Evolutionary conservation across 176 grass and related monocot species (phyloP).

Genomic region (Puccinellia tenuiflora): DNA sequence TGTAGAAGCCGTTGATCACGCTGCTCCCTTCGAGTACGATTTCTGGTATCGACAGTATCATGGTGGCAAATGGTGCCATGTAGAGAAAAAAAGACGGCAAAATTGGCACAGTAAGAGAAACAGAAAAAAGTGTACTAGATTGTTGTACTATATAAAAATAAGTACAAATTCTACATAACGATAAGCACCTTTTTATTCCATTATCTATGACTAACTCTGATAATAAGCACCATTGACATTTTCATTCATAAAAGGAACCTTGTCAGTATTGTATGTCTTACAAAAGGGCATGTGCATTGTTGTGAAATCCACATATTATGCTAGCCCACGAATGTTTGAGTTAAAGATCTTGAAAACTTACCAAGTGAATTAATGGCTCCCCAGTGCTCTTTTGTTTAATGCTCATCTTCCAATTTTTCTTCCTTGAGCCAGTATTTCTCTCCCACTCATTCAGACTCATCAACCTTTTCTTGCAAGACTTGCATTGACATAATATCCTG

Average conservation of each 20-base stretch:
- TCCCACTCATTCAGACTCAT: conserved; percentile 69
- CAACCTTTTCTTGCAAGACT: conserved; percentile 59
- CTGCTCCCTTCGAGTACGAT: no score
- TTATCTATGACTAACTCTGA: no score
- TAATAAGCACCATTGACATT: no score
- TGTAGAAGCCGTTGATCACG: no score
- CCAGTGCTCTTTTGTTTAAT: conserved; percentile 70
- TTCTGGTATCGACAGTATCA: no score
- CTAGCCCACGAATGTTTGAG: background rate
- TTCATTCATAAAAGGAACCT: background rate
- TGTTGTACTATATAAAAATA: no score
- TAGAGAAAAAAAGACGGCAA: no score
- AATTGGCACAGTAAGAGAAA: no score
- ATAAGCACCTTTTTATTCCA: no score
- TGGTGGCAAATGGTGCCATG: no score
- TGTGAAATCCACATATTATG: background rate
- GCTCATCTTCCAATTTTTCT: conserved; percentile 87
- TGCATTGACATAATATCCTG: conserved; percentile 68
- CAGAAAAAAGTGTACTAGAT: no score
- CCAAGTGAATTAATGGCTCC: conserved; percentile 55
- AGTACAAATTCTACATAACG: no score
- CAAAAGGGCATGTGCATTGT: background rate
- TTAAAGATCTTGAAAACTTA: conserved; percentile 23
- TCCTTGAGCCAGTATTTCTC: conserved; percentile 86
- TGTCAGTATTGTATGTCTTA: background rate